A percentile compares a stretch with the other conserved stretches of the same genome.
These are phyloP conservation scores for Penicillium sp. DNA, from an alignment of 2,329 filamentous ascomycete species.

Conservation along the genomic window DNA sequence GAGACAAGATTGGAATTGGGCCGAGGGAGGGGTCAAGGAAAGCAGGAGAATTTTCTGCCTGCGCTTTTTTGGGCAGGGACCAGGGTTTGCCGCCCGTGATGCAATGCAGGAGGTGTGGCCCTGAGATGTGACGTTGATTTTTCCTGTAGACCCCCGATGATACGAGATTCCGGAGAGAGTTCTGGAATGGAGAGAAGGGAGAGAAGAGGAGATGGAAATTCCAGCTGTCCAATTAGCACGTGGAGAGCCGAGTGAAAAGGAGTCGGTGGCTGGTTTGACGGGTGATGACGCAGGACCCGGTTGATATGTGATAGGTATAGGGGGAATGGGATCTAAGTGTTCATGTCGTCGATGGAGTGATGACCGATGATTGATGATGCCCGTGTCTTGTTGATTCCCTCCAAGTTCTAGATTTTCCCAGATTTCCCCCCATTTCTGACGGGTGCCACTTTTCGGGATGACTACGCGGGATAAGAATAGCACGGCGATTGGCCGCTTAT, in stretches of 20 bases:
- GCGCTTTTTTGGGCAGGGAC: neutral
- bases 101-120: neutral
- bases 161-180: neutral
- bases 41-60: slow-evolving; percentile 22
- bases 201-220: neutral
- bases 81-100: neutral
- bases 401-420: neutral
- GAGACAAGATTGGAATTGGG: slow-evolving; percentile 29
- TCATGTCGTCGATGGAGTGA: neutral
- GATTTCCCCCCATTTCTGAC: neutral
- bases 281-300: slow-evolving; percentile 11
- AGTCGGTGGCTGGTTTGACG: slow-evolving; percentile 6
- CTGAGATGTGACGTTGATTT: neutral
- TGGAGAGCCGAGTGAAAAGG: slow-evolving; percentile 14
- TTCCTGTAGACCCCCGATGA: neutral
- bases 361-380: neutral
- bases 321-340: neutral
- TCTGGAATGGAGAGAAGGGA: neutral
- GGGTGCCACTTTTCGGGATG: neutral
- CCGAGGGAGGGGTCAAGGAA: slow-evolving; percentile 19
- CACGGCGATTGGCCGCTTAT: neutral
- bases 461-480: neutral
- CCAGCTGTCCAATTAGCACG: slow-evolving; percentile 6
- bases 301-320: neutral
- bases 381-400: neutral